Conservation (phyloP, 2,329 filamentous ascomycete genomes). For the Cucurbitaria berberidis region DNA sequence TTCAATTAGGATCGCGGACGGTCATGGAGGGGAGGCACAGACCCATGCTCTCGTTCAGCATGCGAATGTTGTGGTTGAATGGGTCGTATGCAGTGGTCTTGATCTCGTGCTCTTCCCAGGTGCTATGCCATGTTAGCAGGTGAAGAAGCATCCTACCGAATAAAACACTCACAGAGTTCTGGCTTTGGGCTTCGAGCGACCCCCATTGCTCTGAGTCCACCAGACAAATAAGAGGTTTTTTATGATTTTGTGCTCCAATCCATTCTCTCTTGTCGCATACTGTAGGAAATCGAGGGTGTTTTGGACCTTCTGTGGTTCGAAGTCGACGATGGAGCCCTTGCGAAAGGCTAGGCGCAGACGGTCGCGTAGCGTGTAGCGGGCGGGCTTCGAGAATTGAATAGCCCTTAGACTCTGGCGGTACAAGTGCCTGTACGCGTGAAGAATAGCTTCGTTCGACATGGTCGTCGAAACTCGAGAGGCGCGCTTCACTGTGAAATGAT, state of each 20-base stretch:
- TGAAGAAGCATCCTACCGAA: too few relatives aligned
- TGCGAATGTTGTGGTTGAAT: slow-evolving; percentile 72
- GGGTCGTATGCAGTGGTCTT: slow-evolving; percentile 59
- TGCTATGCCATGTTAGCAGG: slow-evolving; percentile 20
- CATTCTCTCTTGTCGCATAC: slow-evolving; percentile 66
- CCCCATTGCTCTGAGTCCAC: slow-evolving; percentile 52
- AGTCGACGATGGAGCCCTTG: slow-evolving; percentile 36
- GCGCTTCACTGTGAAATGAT: slow-evolving; percentile 11
- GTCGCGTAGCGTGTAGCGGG: slow-evolving; percentile 67
- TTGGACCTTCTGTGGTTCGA: slow-evolving; percentile 56
- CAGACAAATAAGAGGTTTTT: slow-evolving; percentile 66
- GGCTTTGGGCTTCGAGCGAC: slow-evolving; percentile 36
- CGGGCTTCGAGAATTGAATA: slow-evolving; percentile 73
- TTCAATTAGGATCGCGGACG: slow-evolving; percentile 34
- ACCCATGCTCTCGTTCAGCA: slow-evolving; percentile 77
- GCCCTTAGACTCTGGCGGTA: slow-evolving; percentile 72
- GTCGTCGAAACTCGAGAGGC: slow-evolving; percentile 10
- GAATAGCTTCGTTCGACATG: slow-evolving; percentile 54
- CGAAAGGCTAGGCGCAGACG: slow-evolving; percentile 52
- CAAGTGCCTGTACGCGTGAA: slow-evolving; percentile 72
- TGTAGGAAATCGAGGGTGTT: slow-evolving; percentile 75
- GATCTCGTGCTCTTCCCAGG: slow-evolving; percentile 36
- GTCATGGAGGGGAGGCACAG: slow-evolving; percentile 58
- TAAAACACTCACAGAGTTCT: slow-evolving; percentile 25
- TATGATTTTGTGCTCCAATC: slow-evolving; percentile 74